Evolutionary conservation across 2,329 filamentous ascomycete genomes (phyloP), one percentile per base, ranked within the genome.

Genomic region (Rhynchosporium agropyri): DNA sequence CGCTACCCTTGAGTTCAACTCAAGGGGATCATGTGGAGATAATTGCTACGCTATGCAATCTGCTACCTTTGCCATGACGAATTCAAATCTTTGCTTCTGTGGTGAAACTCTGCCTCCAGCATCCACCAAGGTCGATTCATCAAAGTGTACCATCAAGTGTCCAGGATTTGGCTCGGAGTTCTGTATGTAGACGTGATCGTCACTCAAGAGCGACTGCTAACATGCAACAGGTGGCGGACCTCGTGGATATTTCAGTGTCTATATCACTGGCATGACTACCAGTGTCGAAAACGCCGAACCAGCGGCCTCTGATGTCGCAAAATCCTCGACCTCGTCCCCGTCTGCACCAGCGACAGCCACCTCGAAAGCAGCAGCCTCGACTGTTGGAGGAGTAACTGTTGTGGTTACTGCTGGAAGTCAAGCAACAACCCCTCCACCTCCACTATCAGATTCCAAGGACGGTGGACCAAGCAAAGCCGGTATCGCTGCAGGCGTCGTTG

Each of bases 401-500:
- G 62, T 71, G 2, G 73, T 75, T 9, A 73, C 72, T 33, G 68
- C 71, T 26, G 63, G 63, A 26, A 63, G 55, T 38, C 46, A 66
- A 10, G 40, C 60, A 9, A 49, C 65, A 28, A 33, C 58, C 10
- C 26, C 64, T 2, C 43, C 57, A n/a, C 26, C 65, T 8, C 54
- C 68, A 10, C 7, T 63, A 9, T 36, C 62, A 5, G n/a, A 61
- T 6, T 55, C 60, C 20, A 50, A 61, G 10, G 53, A 31, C 3
- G 57, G 59, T 2, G 65, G 65, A 40, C 64, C 69, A 56, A 74
- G 64, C 48, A 90, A 86, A n/a, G 90, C 87, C 45, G 92, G 89
- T 55, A 93, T 98, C 69, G 92, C 90, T 20, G 94, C 88, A 9
- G 94, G 94, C 64, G 90, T 92, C 1, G 93, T 97, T 2, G 90